A percentile compares a stretch with the other conserved stretches of the same genome.
Evolutionary conservation across 73 alveolate species (phyloP).

Genomic region (Paramecium biaurelia): DNA sequence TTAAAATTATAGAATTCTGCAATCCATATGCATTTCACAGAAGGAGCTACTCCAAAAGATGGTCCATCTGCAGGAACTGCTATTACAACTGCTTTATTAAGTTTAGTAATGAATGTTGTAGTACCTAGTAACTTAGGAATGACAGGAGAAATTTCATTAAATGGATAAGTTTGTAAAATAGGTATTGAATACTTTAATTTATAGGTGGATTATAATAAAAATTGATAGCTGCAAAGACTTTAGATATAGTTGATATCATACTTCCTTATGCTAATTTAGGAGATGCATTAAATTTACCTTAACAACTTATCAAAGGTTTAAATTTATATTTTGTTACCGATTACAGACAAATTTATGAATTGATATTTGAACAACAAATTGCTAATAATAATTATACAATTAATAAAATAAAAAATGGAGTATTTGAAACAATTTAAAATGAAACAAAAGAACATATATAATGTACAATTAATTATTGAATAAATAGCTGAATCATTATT

Average conservation of each 20-base stretch:
- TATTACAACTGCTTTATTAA: constrained; percentile 75
- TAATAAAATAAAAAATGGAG: neutral
- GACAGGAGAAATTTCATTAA: constrained; percentile 85
- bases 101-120: constrained; percentile 66
- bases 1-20: constrained; percentile 50
- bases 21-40: constrained; percentile 79
- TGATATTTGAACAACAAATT: constrained; percentile 26
- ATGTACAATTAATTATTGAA: neutral
- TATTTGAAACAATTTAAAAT: neutral
- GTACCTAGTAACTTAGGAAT: constrained; percentile 72
- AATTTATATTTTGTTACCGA: constrained; percentile 56
- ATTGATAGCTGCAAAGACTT: constrained; percentile 58
- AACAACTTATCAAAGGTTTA: constrained; percentile 39
- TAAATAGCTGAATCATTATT: neutral
- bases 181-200: constrained; percentile 36
- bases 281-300: constrained; percentile 48
- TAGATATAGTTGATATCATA: constrained; percentile 31
- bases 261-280: constrained; percentile 55
- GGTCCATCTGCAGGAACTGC: constrained; percentile 89
- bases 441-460: neutral
- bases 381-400: neutral
- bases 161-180: constrained; percentile 78
- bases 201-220: constrained; percentile 53
- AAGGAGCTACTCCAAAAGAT: constrained; percentile 88
- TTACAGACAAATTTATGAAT: constrained; percentile 7